Evolutionary conservation across 352 stramenopile species (phyloP).

Genomic region (Sclerospora graminicola): DNA sequence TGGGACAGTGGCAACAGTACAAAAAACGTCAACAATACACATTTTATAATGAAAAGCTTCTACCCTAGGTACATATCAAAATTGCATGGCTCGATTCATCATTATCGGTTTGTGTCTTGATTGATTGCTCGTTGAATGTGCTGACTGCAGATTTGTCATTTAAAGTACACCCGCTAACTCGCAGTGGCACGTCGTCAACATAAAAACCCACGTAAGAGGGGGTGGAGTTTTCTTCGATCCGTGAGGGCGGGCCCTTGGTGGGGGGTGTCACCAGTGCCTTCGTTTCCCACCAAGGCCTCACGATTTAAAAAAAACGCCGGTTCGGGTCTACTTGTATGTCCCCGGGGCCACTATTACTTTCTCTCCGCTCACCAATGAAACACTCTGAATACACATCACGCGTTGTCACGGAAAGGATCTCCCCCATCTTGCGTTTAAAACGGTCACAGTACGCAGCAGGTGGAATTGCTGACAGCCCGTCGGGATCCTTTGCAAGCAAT

Average conservation of each 20-base stretch:
- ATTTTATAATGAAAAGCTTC: too few relatives aligned
- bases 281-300: slow-evolving; percentile 26
- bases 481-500: slow-evolving; percentile 64
- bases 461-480: slow-evolving; percentile 72
- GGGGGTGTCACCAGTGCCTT: slow-evolving; percentile 23
- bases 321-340: slow-evolving; percentile 11
- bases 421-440: slow-evolving; percentile 83
- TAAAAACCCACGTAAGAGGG: slow-evolving; percentile 16
- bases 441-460: slow-evolving; percentile 80
- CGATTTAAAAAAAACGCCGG: slow-evolving; percentile 45
- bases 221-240: slow-evolving; percentile 21
- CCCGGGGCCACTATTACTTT: slow-evolving; percentile 13
- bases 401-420: slow-evolving; percentile 67
- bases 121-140: slow-evolving; percentile 9
- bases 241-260: slow-evolving; percentile 27
- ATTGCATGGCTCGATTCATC: too few relatives aligned
- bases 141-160: slow-evolving; percentile 17
- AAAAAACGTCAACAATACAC: too few relatives aligned
- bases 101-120: slow-evolving; percentile 22
- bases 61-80: too few relatives aligned
- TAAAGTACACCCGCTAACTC: slow-evolving; percentile 31
- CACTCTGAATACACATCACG: slow-evolving; percentile 51
- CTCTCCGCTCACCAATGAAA: slow-evolving; percentile 25
- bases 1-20: too few relatives aligned
- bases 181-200: slow-evolving; percentile 22